phyloP scores from a whole-genome alignment of 495 filamentous ascomycete genomes.

The Hamigera avellanea region DNA sequence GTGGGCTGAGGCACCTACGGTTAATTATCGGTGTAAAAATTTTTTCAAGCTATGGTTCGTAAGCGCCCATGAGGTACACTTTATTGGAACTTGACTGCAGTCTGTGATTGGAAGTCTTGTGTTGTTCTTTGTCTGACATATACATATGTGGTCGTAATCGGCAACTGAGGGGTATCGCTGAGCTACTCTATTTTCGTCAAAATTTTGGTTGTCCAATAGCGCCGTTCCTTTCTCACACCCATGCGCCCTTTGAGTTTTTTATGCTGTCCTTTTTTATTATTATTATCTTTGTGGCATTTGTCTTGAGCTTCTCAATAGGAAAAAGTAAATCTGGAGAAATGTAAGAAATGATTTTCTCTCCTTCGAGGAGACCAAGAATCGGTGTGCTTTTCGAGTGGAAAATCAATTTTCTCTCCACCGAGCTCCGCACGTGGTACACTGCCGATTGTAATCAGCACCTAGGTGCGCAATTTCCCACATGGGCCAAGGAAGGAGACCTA shows the following conservation, averaged over 20 bases:
- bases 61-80: too few species aligned
- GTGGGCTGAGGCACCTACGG: too few species aligned
- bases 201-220: background rate
- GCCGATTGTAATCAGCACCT: slow-evolving; percentile 18
- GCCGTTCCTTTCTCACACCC: background rate
- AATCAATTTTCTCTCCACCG: slow-evolving; percentile 36
- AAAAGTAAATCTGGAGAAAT: too few species aligned
- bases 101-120: too few species aligned
- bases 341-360: too few species aligned
- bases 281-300: background rate
- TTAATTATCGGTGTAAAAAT: too few species aligned
- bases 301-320: too few species aligned
- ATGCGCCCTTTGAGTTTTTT: slow-evolving; percentile 2
- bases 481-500: slow-evolving; percentile 26
- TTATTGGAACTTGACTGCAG: too few species aligned
- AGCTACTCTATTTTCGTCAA: slow-evolving; percentile 1
- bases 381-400: background rate
- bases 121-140: background rate
- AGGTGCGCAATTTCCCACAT: slow-evolving; percentile 9
- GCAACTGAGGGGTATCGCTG: slow-evolving; percentile 1
- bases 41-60: too few species aligned
- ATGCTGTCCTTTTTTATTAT: slow-evolving; percentile 1
- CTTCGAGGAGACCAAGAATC: too few species aligned
- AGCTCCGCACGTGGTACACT: slow-evolving; percentile 33
- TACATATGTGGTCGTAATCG: background rate